These are phyloP conservation scores for Krasilnikovozyma curviuscula DNA, from an alignment of 768 basidiomycete species.

Conservation along the genomic window DNA sequence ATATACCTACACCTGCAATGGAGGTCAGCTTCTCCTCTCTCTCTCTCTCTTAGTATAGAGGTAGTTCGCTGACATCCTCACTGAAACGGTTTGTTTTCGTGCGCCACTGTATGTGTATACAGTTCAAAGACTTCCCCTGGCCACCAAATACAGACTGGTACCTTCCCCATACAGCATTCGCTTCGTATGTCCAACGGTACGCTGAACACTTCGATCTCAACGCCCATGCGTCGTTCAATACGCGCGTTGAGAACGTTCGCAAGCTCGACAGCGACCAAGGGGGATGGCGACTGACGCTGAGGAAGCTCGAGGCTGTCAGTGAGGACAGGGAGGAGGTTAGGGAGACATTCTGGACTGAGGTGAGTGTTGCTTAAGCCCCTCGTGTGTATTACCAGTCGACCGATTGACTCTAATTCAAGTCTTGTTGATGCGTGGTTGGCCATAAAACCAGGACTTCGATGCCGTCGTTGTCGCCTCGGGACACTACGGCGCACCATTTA, in stretches of 20 bases:
- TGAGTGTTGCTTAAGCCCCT: too few species aligned
- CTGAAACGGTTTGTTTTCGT: not conserved
- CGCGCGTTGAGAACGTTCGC: not conserved
- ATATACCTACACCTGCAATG: too few species aligned
- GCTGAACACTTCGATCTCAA: not conserved
- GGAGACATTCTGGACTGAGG: constrained; percentile 20
- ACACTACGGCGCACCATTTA: constrained; percentile 15
- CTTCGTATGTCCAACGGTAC: not conserved
- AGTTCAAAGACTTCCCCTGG: not conserved
- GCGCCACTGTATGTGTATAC: not conserved
- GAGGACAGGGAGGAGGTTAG: not conserved
- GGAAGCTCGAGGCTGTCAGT: not conserved
- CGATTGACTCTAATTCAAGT: too few species aligned
- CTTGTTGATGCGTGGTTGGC: too few species aligned
- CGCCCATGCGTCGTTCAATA: not conserved
- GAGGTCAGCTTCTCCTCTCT: too few species aligned
- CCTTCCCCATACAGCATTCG: not conserved
- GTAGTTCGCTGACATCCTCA: too few species aligned
- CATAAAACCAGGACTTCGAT: constrained; percentile 27
- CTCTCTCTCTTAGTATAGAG: too few species aligned
- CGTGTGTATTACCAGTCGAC: too few species aligned
- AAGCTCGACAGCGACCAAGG: not conserved
- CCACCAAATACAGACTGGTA: not conserved
- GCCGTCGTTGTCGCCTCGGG: constrained; percentile 26
- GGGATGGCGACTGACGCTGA: constrained; percentile 5